Conservation (phyloP, 2,329 filamentous ascomycete genomes). For the Talaromyces sp. region DNA sequence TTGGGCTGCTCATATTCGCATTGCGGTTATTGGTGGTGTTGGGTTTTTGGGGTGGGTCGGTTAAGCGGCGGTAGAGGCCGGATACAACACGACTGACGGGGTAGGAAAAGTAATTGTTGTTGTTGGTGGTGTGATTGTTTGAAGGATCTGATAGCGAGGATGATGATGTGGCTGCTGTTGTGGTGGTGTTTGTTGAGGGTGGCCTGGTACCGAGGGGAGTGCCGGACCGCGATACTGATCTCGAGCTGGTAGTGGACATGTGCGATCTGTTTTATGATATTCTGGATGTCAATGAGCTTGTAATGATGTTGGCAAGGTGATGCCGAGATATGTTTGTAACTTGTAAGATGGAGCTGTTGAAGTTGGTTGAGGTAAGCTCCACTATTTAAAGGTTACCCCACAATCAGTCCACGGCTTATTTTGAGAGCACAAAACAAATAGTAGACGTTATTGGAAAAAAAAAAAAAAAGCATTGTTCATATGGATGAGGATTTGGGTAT, state of each 20-base stretch:
- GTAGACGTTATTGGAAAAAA: too few relatives aligned
- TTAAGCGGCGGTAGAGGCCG: slow-evolving; percentile 67
- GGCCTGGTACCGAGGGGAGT: slow-evolving; percentile 19
- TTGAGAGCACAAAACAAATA: neutral
- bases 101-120: slow-evolving; percentile 49
- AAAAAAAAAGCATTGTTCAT: too few relatives aligned
- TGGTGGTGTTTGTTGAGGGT: slow-evolving; percentile 13
- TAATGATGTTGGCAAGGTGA: neutral
- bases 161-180: slow-evolving; percentile 18
- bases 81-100: slow-evolving; percentile 56
- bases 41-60: slow-evolving; percentile 36
- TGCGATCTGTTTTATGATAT: neutral
- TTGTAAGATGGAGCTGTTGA: neutral
- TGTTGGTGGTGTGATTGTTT: slow-evolving; percentile 30
- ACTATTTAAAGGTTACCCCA: neutral
- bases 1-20: slow-evolving; percentile 30
- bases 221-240: slow-evolving; percentile 19
- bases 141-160: slow-evolving; percentile 21
- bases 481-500: neutral
- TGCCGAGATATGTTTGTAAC: neutral
- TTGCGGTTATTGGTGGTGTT: slow-evolving; percentile 23
- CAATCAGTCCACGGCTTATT: neutral
- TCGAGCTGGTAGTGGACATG: slow-evolving; percentile 21
- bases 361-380: neutral
- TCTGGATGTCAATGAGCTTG: neutral